Evolutionary conservation across 2,329 filamentous ascomycete genomes (phyloP).

Genomic region (Trichoderma sp.): DNA sequence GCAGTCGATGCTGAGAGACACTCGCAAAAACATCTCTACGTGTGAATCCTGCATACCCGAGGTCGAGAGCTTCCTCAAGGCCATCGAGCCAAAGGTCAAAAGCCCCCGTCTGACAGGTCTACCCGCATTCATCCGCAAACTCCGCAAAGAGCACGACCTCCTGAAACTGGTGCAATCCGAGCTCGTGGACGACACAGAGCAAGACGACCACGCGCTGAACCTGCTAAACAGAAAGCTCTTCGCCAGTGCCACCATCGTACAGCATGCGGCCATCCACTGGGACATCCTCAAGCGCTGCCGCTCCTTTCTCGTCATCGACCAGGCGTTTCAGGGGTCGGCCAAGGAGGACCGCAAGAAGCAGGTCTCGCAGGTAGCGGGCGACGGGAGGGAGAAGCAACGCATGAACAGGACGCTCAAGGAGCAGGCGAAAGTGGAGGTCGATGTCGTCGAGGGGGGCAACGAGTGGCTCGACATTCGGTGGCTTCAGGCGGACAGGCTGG

Average conservation of each 20-base stretch:
- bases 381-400: constrained; percentile 36
- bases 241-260: constrained; percentile 32
- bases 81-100: constrained; percentile 26
- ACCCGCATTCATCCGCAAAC: constrained; percentile 32
- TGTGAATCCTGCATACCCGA: constrained; percentile 30
- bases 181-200: constrained; percentile 18
- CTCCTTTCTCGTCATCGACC: constrained; percentile 39
- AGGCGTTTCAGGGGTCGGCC: constrained; percentile 40
- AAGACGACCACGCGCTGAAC: constrained; percentile 28
- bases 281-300: constrained; percentile 40
- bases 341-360: constrained; percentile 35
- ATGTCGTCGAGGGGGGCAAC: constrained; percentile 42
- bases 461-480: constrained; percentile 43
- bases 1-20: constrained; percentile 27
- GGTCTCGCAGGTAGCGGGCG: constrained; percentile 32
- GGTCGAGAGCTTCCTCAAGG: constrained; percentile 30
- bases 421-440: constrained; percentile 41
- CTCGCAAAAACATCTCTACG: constrained; percentile 21
- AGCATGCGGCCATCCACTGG: constrained; percentile 38
- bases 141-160: constrained; percentile 30
- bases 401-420: constrained; percentile 41
- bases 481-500: constrained; percentile 40
- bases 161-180: constrained; percentile 28
- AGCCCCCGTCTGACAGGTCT: constrained; percentile 32
- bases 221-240: constrained; percentile 33